phyloP scores from a whole-genome alignment of 352 stramenopile species.

The Peronospora destructor region DNA sequence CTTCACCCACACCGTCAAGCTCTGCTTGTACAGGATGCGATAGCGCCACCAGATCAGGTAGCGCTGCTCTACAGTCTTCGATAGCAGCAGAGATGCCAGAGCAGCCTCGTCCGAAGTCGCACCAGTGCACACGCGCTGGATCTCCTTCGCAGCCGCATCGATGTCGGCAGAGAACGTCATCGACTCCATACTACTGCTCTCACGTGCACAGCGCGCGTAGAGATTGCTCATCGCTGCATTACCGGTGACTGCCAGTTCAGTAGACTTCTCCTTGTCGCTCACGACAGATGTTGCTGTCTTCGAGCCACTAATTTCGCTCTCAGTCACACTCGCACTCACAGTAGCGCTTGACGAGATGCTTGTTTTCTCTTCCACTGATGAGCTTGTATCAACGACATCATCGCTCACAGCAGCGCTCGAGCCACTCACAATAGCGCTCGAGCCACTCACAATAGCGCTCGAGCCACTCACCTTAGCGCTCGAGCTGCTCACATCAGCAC shows the following conservation, averaged over 20 bases:
- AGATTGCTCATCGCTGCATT: too few species aligned
- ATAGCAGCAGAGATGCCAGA: conserved; percentile 18
- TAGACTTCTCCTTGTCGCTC: not conserved
- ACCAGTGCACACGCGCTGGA: conserved; percentile 17
- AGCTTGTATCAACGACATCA: too few species aligned
- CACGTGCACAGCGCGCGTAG: too few species aligned
- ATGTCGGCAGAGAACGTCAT: conserved; percentile 28
- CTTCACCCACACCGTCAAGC: conserved; percentile 46
- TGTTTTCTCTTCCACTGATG: conserved; percentile 16
- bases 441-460: conserved; percentile 7
- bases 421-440: conserved; percentile 4
- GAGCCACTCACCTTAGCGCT: conserved; percentile 4
- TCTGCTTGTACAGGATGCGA: conserved; percentile 51
- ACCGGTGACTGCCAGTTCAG: too few species aligned
- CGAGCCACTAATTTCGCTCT: too few species aligned
- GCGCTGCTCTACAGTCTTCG: conserved; percentile 17
- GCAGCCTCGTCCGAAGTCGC: conserved; percentile 7
- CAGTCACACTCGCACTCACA: not conserved
- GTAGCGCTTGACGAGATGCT: conserved; percentile 4
- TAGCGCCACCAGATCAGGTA: conserved; percentile 28
- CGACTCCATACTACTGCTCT: conserved; percentile 1
- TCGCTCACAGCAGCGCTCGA: conserved; percentile 4
- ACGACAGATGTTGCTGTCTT: not conserved
- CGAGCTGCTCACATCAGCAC: conserved; percentile 8
- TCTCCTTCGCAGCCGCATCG: conserved; percentile 36